Conservation (phyloP, 139 green algal genomes). For the Volvox africanus region DNA sequence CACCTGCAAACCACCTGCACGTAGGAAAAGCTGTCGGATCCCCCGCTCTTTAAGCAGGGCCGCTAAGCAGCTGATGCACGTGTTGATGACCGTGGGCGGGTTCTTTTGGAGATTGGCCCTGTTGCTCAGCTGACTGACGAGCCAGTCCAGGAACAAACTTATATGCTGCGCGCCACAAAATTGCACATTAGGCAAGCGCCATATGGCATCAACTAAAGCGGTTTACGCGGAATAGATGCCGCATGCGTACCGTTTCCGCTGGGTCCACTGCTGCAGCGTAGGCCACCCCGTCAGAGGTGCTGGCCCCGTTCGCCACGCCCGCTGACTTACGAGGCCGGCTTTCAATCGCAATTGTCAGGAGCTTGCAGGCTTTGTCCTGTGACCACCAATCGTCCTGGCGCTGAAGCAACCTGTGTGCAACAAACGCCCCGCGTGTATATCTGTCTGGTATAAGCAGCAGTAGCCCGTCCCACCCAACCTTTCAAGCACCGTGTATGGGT, state of each 20-base stretch:
- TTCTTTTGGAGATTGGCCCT: constrained; percentile 76
- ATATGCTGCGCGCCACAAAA: constrained; percentile 57
- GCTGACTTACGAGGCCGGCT: constrained; percentile 67
- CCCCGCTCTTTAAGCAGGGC: constrained; percentile 84
- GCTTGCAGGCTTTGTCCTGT: constrained; percentile 84
- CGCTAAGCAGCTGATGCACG: constrained; percentile 72
- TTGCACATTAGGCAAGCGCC: not conserved
- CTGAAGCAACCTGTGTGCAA: constrained; percentile 77
- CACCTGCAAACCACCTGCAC: constrained; percentile 51
- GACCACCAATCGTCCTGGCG: constrained; percentile 94
- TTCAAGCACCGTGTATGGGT: constrained; percentile 83
- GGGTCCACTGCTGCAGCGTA: constrained; percentile 39
- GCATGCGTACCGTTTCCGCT: constrained; percentile 55
- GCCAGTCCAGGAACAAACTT: constrained; percentile 88
- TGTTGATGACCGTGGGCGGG: constrained; percentile 67
- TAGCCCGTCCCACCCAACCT: constrained; percentile 52
- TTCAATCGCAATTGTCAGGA: constrained; percentile 81
- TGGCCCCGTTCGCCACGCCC: constrained; percentile 47
- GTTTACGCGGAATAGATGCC: not conserved
- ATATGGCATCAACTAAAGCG: not conserved
- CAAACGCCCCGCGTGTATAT: not conserved
- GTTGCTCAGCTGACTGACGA: constrained; percentile 85
- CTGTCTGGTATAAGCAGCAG: not conserved
- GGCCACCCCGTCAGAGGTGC: constrained; percentile 28
- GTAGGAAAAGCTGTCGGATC: constrained; percentile 77